Evolutionary conservation across 1,284 basidiomycete species (phyloP).

Genomic region (Puccinia coronata): DNA sequence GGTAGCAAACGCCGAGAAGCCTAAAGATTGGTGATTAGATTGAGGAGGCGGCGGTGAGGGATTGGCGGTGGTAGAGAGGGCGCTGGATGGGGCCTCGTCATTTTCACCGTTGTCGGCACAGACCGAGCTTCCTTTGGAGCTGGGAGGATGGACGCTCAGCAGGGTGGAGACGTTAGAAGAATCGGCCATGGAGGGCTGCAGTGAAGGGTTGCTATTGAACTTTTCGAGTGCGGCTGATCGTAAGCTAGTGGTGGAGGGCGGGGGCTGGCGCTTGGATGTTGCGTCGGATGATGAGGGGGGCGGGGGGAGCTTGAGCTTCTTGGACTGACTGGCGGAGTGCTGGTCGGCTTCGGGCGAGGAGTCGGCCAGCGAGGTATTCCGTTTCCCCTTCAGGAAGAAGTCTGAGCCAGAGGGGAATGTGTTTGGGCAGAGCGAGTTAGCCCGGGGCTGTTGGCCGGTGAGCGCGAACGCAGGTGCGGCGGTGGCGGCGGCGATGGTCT

Average conservation of each 20-base stretch:
- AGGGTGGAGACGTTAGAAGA: not conserved
- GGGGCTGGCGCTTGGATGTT: not conserved
- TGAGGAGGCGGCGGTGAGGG: not conserved
- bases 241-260: slow-evolving; percentile 16
- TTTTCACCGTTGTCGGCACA: slow-evolving; percentile 40
- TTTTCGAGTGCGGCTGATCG: slow-evolving; percentile 36
- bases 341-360: slow-evolving; percentile 4
- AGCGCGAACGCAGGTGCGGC: slow-evolving; percentile 14
- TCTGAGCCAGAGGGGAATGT: slow-evolving; percentile 47
- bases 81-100: slow-evolving; percentile 6
- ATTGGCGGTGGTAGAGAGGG: not conserved
- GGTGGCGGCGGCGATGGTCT: not conserved
- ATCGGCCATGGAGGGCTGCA: slow-evolving; percentile 9
- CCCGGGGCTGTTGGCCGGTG: not conserved
- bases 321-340: slow-evolving; percentile 26
- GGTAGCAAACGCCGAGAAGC: slow-evolving; percentile 39
- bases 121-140: slow-evolving; percentile 27
- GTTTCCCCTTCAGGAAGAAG: slow-evolving; percentile 47
- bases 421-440: slow-evolving; percentile 17
- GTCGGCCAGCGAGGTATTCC: slow-evolving; percentile 32
- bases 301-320: slow-evolving; percentile 38
- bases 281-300: not conserved
- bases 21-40: not conserved
- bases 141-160: slow-evolving; percentile 3
- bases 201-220: slow-evolving; percentile 27